phyloP scores from a whole-genome alignment of 2,329 filamentous ascomycete genomes.

The Anthostomella pinea region DNA sequence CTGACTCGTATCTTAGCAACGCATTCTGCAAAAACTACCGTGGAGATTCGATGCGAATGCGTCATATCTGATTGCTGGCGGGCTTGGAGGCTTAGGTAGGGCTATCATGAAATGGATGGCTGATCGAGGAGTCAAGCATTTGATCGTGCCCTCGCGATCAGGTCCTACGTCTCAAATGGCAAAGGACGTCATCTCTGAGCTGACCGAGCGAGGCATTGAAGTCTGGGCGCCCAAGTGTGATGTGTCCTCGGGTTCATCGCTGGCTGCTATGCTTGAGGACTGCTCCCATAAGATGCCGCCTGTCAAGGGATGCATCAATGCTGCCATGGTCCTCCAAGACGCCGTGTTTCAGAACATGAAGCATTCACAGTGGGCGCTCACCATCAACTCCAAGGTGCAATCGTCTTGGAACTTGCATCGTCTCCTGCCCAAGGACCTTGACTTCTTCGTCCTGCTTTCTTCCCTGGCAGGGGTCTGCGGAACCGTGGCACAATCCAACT shows the following conservation, averaged over 20 bases:
- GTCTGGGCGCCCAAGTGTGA: slow-evolving; percentile 22
- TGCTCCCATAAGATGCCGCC: slow-evolving; percentile 25
- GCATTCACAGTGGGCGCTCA: slow-evolving; percentile 22
- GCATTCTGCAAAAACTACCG: slow-evolving; percentile 12
- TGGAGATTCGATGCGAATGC: slow-evolving; percentile 27
- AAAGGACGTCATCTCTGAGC: slow-evolving; percentile 15
- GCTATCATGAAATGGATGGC: slow-evolving; percentile 27
- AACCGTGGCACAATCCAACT: slow-evolving; percentile 24
- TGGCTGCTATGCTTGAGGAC: slow-evolving; percentile 13
- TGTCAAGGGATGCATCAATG: slow-evolving; percentile 42
- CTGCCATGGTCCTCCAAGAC: slow-evolving; percentile 39
- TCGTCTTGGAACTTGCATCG: slow-evolving; percentile 22
- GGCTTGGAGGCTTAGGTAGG: slow-evolving; percentile 28
- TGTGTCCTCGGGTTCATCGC: slow-evolving; percentile 14
- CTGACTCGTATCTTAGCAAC: slow-evolving; percentile 14
- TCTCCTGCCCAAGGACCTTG: slow-evolving; percentile 20
- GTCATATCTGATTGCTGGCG: slow-evolving; percentile 28
- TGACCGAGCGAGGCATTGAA: slow-evolving; percentile 11
- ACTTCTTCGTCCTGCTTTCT: slow-evolving; percentile 29
- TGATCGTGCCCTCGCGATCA: slow-evolving; percentile 25
- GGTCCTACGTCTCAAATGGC: slow-evolving; percentile 18
- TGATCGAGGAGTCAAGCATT: slow-evolving; percentile 20
- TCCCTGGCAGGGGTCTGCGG: slow-evolving; percentile 25
- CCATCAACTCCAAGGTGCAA: slow-evolving; percentile 23
- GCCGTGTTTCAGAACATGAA: slow-evolving; percentile 29